phyloP scores from a whole-genome alignment of 2,329 filamentous ascomycete species.

The Ascochyta clinopodiicola region DNA sequence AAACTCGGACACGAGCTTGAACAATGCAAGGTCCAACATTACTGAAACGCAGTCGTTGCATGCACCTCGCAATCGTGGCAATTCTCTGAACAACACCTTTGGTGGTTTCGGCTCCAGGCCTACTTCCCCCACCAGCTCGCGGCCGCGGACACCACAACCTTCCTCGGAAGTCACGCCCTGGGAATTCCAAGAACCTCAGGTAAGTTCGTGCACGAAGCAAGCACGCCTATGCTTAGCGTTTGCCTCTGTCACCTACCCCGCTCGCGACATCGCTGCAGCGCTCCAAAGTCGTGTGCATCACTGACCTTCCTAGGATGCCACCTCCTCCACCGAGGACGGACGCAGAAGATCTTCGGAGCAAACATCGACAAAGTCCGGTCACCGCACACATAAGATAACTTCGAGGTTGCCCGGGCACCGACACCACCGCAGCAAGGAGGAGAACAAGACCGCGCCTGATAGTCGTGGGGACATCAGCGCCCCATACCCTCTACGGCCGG shows the following conservation, averaged over 20 bases:
- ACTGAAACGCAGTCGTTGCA: conserved; percentile 64
- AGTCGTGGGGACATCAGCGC: conserved; percentile 44
- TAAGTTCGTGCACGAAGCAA: conserved; percentile 51
- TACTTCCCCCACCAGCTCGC: conserved; percentile 75
- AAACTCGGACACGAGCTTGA: conserved; percentile 73
- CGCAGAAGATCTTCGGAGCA: conserved; percentile 45
- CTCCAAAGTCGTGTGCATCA: conserved; percentile 2
- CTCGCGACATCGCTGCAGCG: neutral
- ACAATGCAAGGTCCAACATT: conserved; percentile 55
- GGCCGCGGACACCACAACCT: conserved; percentile 83
- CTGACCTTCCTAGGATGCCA: conserved; percentile 33
- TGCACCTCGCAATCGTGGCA: conserved; percentile 77
- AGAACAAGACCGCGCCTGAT: conserved; percentile 49
- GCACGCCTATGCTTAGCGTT: neutral
- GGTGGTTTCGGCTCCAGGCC: conserved; percentile 60
- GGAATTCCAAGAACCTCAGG: conserved; percentile 85
- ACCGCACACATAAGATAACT: conserved; percentile 62
- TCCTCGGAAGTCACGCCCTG: conserved; percentile 97
- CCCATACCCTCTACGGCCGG: conserved; percentile 69
- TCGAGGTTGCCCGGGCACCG: conserved; percentile 65
- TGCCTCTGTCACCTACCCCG: neutral
- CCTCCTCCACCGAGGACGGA: conserved; percentile 43
- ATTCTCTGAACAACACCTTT: conserved; percentile 74
- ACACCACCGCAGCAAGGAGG: conserved; percentile 72
- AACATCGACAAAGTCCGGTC: conserved; percentile 58